Evolutionary conservation across 2,329 filamentous ascomycete species (phyloP).

Genomic region (Penicillium sp.): DNA sequence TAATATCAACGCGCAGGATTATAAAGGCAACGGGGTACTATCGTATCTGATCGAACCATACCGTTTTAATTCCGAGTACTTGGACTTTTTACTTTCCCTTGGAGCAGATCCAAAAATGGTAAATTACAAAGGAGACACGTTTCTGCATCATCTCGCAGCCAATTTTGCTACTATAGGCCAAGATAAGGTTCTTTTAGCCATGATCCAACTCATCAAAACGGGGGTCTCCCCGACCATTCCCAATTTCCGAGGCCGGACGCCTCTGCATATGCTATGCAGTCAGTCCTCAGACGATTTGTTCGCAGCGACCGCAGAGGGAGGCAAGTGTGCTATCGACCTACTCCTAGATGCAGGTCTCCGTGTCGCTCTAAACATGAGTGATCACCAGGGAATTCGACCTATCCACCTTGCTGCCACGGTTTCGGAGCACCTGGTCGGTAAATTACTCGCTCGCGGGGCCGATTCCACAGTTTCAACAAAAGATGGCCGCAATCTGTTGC

Average conservation of each 20-base stretch:
- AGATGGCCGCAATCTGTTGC: slow-evolving; percentile 23
- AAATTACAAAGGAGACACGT: slow-evolving; percentile 19
- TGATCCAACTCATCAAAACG: neutral
- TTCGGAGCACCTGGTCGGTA: slow-evolving; percentile 17
- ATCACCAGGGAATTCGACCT: slow-evolving; percentile 19
- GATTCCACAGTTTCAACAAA: slow-evolving; percentile 13
- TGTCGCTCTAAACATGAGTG: slow-evolving; percentile 11
- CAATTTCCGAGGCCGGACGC: slow-evolving; percentile 18
- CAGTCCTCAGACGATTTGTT: slow-evolving; percentile 9
- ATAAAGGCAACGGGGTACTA: slow-evolving; percentile 18
- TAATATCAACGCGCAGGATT: slow-evolving; percentile 19
- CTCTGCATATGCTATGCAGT: slow-evolving; percentile 18
- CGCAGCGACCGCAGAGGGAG: neutral
- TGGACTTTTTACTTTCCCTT: slow-evolving; percentile 16
- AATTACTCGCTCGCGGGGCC: slow-evolving; percentile 20
- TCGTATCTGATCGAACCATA: slow-evolving; percentile 6
- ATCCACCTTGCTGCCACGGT: slow-evolving; percentile 22
- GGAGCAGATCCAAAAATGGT: slow-evolving; percentile 14
- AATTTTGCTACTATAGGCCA: slow-evolving; percentile 8
- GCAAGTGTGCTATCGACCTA: slow-evolving; percentile 13
- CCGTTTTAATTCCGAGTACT: neutral
- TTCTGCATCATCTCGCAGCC: slow-evolving; percentile 16
- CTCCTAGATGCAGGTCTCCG: slow-evolving; percentile 13
- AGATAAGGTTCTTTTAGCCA: neutral
- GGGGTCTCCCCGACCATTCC: neutral